Conservation (phyloP, 176 grass and related monocot species). For the Typha latifolia region DNA sequence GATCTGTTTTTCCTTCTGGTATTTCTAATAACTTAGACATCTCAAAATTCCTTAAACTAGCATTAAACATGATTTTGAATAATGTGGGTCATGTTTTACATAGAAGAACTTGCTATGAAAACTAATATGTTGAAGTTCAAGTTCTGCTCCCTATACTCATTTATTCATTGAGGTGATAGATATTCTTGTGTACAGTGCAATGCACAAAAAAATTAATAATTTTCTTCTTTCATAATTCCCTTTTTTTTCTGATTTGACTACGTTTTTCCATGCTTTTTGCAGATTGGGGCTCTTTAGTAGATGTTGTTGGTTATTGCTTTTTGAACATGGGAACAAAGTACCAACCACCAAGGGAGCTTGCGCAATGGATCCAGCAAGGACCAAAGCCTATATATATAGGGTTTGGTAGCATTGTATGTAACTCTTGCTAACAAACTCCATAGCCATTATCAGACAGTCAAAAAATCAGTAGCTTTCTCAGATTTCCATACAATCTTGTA, state of each 20-base stretch:
- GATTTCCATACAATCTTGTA: background rate
- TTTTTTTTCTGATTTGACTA: background rate
- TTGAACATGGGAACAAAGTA: slow-evolving; percentile 96
- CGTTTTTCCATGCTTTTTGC: slow-evolving; percentile 7
- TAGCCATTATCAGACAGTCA: slow-evolving; percentile 7
- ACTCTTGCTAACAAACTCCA: background rate
- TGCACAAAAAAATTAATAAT: background rate
- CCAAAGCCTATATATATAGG: slow-evolving; percentile 89
- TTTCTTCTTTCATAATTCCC: background rate
- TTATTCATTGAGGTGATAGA: background rate
- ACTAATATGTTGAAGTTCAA: too few relatives aligned
- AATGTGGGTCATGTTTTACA: too few relatives aligned
- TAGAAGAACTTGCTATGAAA: too few relatives aligned
- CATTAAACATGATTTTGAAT: too few relatives aligned
- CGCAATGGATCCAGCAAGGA: slow-evolving; percentile 76
- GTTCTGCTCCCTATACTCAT: background rate
- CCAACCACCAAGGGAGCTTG: slow-evolving; percentile 55
- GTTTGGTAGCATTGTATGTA: slow-evolving; percentile 90
- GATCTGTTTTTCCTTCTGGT: background rate
- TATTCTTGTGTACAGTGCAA: background rate
- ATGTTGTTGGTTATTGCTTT: slow-evolving; percentile 95
- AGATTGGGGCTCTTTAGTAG: slow-evolving; percentile 92
- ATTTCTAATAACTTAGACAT: too few relatives aligned
- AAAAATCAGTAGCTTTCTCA: slow-evolving; percentile 10
- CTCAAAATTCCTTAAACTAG: too few relatives aligned